A percentile compares a stretch with the other conserved stretches of the same genome.
Conservation (phyloP, 345 rosid genomes). For the Murraya koenigii region DNA sequence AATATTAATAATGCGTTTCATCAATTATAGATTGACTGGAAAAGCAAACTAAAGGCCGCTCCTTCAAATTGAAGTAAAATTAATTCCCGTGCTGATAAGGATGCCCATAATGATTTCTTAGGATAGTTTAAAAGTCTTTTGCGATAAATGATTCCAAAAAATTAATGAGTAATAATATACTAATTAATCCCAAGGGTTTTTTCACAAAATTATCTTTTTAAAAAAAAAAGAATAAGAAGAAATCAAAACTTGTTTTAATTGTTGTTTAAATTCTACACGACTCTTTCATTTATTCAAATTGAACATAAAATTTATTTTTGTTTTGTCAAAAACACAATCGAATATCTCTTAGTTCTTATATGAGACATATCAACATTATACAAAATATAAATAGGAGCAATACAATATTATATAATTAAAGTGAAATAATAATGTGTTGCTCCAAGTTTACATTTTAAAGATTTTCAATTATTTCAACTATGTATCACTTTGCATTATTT, state of each 20-base stretch:
- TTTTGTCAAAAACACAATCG: too few species aligned
- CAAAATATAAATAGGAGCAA: too few species aligned
- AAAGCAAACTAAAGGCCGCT: neutral
- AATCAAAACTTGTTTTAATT: neutral
- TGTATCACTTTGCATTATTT: too few species aligned
- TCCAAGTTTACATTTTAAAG: too few species aligned
- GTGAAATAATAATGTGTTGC: neutral
- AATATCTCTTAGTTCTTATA: too few species aligned
- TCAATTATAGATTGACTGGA: neutral
- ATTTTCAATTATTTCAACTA: neutral
- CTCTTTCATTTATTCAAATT: too few species aligned
- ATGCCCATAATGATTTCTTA: neutral
- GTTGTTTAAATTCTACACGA: neutral
- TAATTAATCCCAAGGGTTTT: neutral
- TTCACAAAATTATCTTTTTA: too few species aligned
- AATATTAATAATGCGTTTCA: neutral
- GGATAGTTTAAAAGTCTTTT: neutral
- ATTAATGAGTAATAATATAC: neutral
- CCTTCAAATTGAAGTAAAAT: conserved; percentile 4
- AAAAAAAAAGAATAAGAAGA: neutral
- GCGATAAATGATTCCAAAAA: neutral
- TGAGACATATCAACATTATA: too few species aligned
- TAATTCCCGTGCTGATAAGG: neutral
- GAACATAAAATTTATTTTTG: too few species aligned
- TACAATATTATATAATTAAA: too few species aligned